Conservation (phyloP, 805 yeast species). For the Allodekkera sacchari region DNA sequence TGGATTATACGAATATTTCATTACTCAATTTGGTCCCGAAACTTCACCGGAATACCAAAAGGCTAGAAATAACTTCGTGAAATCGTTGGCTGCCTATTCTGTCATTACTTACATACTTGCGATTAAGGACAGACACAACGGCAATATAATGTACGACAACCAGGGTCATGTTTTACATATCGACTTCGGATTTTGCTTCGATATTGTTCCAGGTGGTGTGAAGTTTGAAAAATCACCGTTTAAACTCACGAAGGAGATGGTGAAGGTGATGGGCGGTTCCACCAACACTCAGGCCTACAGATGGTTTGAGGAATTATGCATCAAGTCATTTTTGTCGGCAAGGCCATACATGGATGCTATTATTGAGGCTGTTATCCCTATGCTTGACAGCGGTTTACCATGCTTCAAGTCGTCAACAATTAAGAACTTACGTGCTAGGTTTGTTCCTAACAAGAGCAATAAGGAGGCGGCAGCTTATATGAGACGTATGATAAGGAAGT, state of each 20-base stretch:
- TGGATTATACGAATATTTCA: slow-evolving; percentile 88
- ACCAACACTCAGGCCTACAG: slow-evolving; percentile 74
- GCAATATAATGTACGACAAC: slow-evolving; percentile 93
- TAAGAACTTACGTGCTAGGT: slow-evolving; percentile 64
- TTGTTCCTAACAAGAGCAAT: slow-evolving; percentile 73
- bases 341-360: slow-evolving; percentile 84
- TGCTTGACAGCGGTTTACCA: slow-evolving; percentile 93
- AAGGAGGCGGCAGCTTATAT: slow-evolving; percentile 77
- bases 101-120: slow-evolving; percentile 85
- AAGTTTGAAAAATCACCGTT: slow-evolving; percentile 98
- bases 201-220: slow-evolving; percentile 98
- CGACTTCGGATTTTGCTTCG: slow-evolving; percentile 98
- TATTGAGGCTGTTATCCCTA: slow-evolving; percentile 77
- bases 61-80: slow-evolving; percentile 88
- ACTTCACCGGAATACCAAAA: slow-evolving; percentile 80
- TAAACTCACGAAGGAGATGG: slow-evolving; percentile 94
- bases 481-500: slow-evolving; percentile 66
- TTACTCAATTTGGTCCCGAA: slow-evolving; percentile 92
- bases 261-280: slow-evolving; percentile 90
- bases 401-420: slow-evolving; percentile 90
- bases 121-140: slow-evolving; percentile 96
- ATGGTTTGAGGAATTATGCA: slow-evolving; percentile 93
- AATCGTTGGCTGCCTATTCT: slow-evolving; percentile 91
- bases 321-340: slow-evolving; percentile 83
- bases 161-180: slow-evolving; percentile 93